Base-by-base conservation (phyloP, 345 rosid genomes). In the Gossypioides kirkii region DNA sequence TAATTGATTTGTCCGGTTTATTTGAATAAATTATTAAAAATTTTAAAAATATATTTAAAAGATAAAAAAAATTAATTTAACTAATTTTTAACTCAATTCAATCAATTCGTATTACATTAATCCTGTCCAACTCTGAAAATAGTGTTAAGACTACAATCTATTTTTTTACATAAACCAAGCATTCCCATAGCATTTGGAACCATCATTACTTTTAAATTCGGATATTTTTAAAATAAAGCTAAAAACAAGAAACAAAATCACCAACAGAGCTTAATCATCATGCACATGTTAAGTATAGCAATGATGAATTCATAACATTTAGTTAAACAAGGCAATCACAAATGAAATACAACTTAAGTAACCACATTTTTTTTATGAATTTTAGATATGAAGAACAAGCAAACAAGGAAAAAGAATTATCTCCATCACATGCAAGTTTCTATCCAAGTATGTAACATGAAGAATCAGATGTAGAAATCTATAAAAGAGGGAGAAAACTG, bases 381-480 rank as follows among this genome's bases (percentile, higher is more conserved):
- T 80, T 74, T 68, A 77, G 80, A 69, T 26, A 53, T 41, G 64
- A 74, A 72, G 73, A 70, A 75, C 45, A 68, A 62, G 76, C 56
- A 11, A 28, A 61, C 16, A 8, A 17, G 47, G 2, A n/a, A 54
- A 54, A 38, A 63, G 28, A 52, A 53, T 4, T 20, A 74, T 81
- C 80, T 74, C 70, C 81, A 74, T 81, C 79, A 64, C 84, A 73
- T 82, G 72, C 83, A 84, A 70, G 56, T 74, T 78, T 60, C 75
- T 73, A 76, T 69, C 76, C 67, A 56, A 32, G 38, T 32, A 32
- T 32, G 7, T 32, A 32, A 59, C 74, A 73, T n/a, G 36, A 71
- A 55, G 75, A 77, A 67, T 63, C 82, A 74, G 77, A 76, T 73
- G 66, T 66, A 47, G 32, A 42, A 60, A 52, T 59, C 38, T 41